phyloP scores from a whole-genome alignment of 352 stramenopile genomes.

The Pythium utonaiense region DNA sequence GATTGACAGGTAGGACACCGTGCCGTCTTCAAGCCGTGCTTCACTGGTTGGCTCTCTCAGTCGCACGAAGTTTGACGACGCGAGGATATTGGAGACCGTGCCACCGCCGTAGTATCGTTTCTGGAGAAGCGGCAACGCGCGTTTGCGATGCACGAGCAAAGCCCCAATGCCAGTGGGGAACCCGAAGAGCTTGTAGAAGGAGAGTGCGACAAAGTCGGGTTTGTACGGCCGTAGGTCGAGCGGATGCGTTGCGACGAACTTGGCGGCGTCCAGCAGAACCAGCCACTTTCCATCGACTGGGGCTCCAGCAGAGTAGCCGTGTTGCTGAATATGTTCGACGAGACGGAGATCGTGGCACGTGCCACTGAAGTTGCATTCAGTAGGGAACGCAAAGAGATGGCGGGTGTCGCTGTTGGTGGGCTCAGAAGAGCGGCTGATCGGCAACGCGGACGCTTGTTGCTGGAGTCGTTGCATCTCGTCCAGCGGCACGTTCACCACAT shows the following conservation, averaged over 20 bases:
- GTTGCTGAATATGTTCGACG: slow-evolving; percentile 31
- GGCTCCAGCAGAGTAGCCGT: slow-evolving; percentile 1
- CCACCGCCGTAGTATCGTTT: slow-evolving; percentile 67
- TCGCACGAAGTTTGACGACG: slow-evolving; percentile 34
- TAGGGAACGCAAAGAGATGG: slow-evolving; percentile 63
- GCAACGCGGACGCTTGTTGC: not conserved
- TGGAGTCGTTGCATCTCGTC: slow-evolving; percentile 31
- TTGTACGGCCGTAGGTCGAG: slow-evolving; percentile 44
- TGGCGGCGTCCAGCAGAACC: slow-evolving; percentile 69
- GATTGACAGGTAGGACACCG: slow-evolving; percentile 65
- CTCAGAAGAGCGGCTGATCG: not conserved
- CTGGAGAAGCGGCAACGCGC: slow-evolving; percentile 34
- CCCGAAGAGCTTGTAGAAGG: slow-evolving; percentile 86
- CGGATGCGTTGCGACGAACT: slow-evolving; percentile 51
- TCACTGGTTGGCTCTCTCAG: slow-evolving; percentile 24
- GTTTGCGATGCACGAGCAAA: slow-evolving; percentile 40
- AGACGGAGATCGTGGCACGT: slow-evolving; percentile 43
- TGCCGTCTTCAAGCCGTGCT: slow-evolving; percentile 53
- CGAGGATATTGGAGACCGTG: slow-evolving; percentile 59
- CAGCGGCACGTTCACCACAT: slow-evolving; percentile 30
- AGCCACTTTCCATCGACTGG: slow-evolving; percentile 37
- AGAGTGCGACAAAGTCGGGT: slow-evolving; percentile 67
- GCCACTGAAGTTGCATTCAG: slow-evolving; percentile 79
- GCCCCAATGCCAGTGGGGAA: slow-evolving; percentile 68
- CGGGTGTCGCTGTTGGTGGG: not conserved